Evolutionary conservation across 768 basidiomycete species (phyloP).

Genomic region (Tremella fuciformis): DNA sequence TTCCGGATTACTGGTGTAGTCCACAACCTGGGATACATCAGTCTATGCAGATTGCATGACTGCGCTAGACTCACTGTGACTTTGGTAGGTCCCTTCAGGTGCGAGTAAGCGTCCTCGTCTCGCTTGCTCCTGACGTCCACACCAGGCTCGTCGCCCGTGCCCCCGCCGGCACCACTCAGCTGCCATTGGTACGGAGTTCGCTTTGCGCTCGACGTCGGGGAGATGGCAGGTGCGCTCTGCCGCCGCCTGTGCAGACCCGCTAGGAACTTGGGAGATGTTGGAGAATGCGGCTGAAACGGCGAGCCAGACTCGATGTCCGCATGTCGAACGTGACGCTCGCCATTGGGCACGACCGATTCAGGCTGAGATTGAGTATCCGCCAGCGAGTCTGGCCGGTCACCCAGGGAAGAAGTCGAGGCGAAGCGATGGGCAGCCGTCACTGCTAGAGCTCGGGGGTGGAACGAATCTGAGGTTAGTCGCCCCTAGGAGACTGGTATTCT

Average conservation of each 20-base stretch:
- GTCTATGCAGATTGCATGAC: background rate
- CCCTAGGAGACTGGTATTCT: too few species aligned
- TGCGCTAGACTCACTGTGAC: constrained; percentile 32
- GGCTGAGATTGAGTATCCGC: background rate
- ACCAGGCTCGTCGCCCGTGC: constrained; percentile 50
- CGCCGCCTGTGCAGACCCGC: too few species aligned
- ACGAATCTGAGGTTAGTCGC: constrained; percentile 1
- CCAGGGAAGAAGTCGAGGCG: background rate
- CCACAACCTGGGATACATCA: constrained; percentile 35
- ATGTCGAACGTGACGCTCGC: background rate
- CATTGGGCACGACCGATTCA: background rate
- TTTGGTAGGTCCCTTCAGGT: constrained; percentile 35
- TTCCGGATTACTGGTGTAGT: constrained; percentile 39
- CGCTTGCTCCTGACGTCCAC: constrained; percentile 45
- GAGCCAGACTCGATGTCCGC: background rate
- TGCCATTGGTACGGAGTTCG: constrained; percentile 34
- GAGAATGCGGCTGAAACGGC: too few species aligned
- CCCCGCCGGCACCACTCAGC: constrained; percentile 21
- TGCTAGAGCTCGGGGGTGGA: constrained; percentile 10
- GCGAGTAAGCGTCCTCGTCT: constrained; percentile 45
- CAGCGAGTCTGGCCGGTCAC: background rate
- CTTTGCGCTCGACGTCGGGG: constrained; percentile 7
- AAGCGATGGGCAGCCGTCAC: constrained; percentile 12
- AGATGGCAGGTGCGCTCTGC: background rate
- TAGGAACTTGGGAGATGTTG: too few species aligned